These are phyloP conservation scores for Cafeteria roenbergensis DNA, from an alignment of 108 stramenopile genomes.

Conservation along the genomic window DNA sequence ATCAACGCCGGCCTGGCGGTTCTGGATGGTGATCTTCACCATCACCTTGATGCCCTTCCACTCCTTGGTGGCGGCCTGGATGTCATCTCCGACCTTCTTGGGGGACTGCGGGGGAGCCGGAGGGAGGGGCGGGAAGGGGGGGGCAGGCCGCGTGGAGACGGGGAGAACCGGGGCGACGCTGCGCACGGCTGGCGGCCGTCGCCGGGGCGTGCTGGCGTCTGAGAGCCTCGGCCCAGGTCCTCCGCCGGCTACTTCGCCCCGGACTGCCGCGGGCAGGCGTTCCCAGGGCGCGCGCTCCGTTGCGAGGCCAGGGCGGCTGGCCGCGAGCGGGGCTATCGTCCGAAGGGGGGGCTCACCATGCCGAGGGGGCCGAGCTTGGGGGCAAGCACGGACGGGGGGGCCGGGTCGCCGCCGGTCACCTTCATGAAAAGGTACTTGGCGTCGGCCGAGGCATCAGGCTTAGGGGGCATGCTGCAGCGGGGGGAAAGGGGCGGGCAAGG, in stretches of 20 bases:
- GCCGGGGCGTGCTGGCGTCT: background rate
- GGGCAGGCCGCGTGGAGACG: background rate
- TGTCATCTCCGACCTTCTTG: slow-evolving; percentile 99
- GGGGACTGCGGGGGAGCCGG: slow-evolving; percentile 61
- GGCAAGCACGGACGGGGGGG: slow-evolving; percentile 88
- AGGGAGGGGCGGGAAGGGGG: background rate
- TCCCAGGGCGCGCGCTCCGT: too few relatives aligned
- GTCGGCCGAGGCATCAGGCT: too few relatives aligned
- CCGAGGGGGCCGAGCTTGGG: slow-evolving; percentile 99
- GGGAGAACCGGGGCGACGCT: background rate
- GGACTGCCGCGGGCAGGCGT: too few relatives aligned
- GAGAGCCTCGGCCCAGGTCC: too few relatives aligned
- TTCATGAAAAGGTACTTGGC: too few relatives aligned
- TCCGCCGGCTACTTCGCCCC: too few relatives aligned
- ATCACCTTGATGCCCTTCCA: slow-evolving; percentile 99
- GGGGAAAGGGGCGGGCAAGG: too few relatives aligned
- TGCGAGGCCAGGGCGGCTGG: background rate
- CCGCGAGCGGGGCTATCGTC: background rate
- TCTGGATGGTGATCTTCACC: slow-evolving; percentile 96
- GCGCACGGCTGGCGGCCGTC: background rate
- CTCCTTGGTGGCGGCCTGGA: slow-evolving; percentile 99
- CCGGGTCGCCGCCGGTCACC: slow-evolving; percentile 96
- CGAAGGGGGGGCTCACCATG: slow-evolving; percentile 28
- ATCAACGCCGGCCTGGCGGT: slow-evolving; percentile 94
- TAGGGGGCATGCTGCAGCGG: too few relatives aligned